Base-by-base conservation (phyloP, 1,139 yeast species). In the Suhomyces ambrosiae region DNA sequence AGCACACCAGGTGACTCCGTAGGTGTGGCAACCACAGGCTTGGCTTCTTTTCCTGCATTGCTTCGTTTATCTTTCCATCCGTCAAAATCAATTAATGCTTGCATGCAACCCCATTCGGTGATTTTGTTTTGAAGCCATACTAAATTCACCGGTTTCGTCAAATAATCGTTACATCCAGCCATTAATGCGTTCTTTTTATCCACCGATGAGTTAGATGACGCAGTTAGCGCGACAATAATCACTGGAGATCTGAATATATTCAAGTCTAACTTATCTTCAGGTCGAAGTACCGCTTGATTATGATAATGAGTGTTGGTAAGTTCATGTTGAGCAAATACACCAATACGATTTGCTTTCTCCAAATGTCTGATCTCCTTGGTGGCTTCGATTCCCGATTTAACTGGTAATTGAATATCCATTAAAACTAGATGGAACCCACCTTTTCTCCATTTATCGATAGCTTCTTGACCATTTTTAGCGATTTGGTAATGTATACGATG, bases 101-200 rank as follows among this genome's bases (percentile, higher is more conserved):
- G 98, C 98, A 92, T 92, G 55, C 87, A 81, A 2, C 94, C 94
- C 97, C 97, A 90, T 63, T 92, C 98, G 3, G 92, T 87, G 42
- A 92, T 86, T 64, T 92, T 92, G 54, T 86, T 88, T 52, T 90
- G 89, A 37, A 92, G 70, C 98, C 98, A 92, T 27, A 82, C 89
- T 53, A 92, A 71, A 53, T 89, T 90, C 10, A 94, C 98, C 0
- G 98, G 98, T 48, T 92, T 92, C n/a, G 97, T 92, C 51, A 92
- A 68, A 61, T 85, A 92, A 61, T 92, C 98, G 56, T 92, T 92
- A 63, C 98, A 92, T 30, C 98, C 98, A 2, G 97, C 97, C 30
- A 95, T 86, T 44, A 92, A 70, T 0, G 98, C 98, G 53, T 87
- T 88, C 47, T 88, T 83, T 56, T 86, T 81, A 61, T 90, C 97